These are phyloP conservation scores for Yamadazyma trypodendri DNA, from an alignment of 1,139 yeast species.

Conservation along the genomic window DNA sequence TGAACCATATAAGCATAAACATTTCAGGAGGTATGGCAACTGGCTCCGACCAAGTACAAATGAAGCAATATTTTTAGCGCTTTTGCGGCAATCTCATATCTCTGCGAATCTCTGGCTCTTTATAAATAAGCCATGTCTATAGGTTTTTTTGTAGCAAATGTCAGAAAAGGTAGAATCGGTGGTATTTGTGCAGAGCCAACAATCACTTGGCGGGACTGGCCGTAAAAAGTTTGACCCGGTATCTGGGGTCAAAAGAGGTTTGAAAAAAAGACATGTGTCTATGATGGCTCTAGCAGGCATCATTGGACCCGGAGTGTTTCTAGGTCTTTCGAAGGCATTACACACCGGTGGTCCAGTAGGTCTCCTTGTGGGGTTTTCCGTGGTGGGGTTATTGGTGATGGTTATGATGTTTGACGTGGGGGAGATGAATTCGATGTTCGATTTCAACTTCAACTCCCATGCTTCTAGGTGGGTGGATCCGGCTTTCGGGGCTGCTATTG, in stretches of 20 bases:
- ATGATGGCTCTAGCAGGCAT: conserved; percentile 84
- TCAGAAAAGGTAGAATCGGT: neutral
- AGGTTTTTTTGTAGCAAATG: too few species aligned
- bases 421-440: conserved; percentile 34
- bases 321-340: conserved; percentile 36
- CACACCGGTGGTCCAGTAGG: conserved; percentile 67
- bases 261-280: conserved; percentile 40
- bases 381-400: conserved; percentile 23
- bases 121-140: neutral
- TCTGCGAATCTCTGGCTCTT: neutral
- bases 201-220: conserved; percentile 1
- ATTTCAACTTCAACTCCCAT: conserved; percentile 34
- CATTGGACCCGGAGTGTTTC: conserved; percentile 57
- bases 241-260: conserved; percentile 24
- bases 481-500: conserved; percentile 41
- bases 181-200: neutral
- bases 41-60: too few species aligned
- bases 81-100: neutral
- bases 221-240: conserved; percentile 14
- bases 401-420: conserved; percentile 22
- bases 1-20: too few species aligned
- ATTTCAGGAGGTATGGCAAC: too few species aligned
- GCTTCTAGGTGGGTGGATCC: conserved; percentile 41
- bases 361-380: conserved; percentile 49
- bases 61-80: neutral